phyloP scores from a whole-genome alignment of 768 basidiomycete genomes.

The Auriscalpium vulgare region DNA sequence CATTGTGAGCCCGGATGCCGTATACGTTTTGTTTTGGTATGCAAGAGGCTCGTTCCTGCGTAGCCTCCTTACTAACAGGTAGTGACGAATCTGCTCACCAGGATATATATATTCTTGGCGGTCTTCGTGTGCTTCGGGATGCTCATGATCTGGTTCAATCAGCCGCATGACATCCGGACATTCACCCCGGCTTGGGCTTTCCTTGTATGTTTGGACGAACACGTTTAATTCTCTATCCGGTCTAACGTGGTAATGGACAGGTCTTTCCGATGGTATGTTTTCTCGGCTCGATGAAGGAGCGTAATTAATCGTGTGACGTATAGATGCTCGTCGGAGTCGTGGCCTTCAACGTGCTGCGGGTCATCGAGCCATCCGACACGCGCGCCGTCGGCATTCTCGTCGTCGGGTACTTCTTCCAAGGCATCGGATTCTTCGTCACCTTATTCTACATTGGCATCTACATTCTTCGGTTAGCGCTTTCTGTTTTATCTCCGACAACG shows the following conservation, averaged over 20 bases:
- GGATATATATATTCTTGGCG: constrained; percentile 35
- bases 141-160: constrained; percentile 43
- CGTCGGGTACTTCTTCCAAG: constrained; percentile 42
- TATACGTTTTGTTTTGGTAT: constrained; percentile 39
- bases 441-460: constrained; percentile 45
- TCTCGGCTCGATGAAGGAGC: background rate
- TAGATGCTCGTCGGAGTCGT: constrained; percentile 44
- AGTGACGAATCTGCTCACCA: constrained; percentile 7
- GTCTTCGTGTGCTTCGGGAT: constrained; percentile 35
- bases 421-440: constrained; percentile 40
- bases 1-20: constrained; percentile 25
- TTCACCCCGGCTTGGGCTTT: constrained; percentile 32
- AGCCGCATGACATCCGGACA: constrained; percentile 34
- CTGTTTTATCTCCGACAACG: background rate
- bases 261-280: constrained; percentile 26
- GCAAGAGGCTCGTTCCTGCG: constrained; percentile 1
- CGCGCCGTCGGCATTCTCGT: constrained; percentile 35
- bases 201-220: constrained; percentile 22
- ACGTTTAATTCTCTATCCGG: no score
- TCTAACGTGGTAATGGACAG: background rate
- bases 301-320: background rate
- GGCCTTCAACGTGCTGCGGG: constrained; percentile 34
- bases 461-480: constrained; percentile 30
- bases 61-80: background rate
- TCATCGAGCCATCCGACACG: constrained; percentile 26